Conservation (phyloP, 1,139 yeast genomes). For the Kurtzmaniella quercitrusa region DNA sequence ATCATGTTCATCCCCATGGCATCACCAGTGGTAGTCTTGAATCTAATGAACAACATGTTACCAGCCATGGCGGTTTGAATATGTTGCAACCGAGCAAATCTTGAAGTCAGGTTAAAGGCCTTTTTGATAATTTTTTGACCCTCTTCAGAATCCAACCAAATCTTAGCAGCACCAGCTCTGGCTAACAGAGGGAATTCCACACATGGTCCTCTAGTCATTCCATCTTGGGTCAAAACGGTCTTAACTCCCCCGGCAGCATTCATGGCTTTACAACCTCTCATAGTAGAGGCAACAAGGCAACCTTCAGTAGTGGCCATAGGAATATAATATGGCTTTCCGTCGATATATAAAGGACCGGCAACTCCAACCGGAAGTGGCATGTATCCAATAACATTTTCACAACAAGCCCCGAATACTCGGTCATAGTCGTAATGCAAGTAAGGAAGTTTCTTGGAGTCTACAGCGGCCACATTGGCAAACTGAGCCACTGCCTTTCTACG, state of each 20-base stretch:
- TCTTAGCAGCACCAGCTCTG: slow-evolving; percentile 92
- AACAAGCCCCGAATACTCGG: slow-evolving; percentile 96
- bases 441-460: slow-evolving; percentile 72
- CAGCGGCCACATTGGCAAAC: slow-evolving; percentile 75
- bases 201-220: slow-evolving; percentile 99
- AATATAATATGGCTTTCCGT: slow-evolving; percentile 78
- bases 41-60: slow-evolving; percentile 77
- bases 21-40: slow-evolving; percentile 97
- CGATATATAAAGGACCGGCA: slow-evolving; percentile 94
- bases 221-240: slow-evolving; percentile 90
- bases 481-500: slow-evolving; percentile 90
- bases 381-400: slow-evolving; percentile 96
- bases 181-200: slow-evolving; percentile 76
- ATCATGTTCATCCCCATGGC: slow-evolving; percentile 99
- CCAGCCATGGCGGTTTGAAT: slow-evolving; percentile 97
- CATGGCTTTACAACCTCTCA: slow-evolving; percentile 98
- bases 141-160: slow-evolving; percentile 94
- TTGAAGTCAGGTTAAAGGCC: slow-evolving; percentile 93
- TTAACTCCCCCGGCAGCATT: slow-evolving; percentile 95
- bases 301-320: slow-evolving; percentile 99
- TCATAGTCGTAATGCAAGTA: slow-evolving; percentile 84
- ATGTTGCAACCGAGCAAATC: slow-evolving; percentile 92
- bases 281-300: slow-evolving; percentile 94
- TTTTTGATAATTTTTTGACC: slow-evolving; percentile 79
- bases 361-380: slow-evolving; percentile 97